Conservation (phyloP, 345 rosid genomes). For the Rhodomyrtus tomentosa region DNA sequence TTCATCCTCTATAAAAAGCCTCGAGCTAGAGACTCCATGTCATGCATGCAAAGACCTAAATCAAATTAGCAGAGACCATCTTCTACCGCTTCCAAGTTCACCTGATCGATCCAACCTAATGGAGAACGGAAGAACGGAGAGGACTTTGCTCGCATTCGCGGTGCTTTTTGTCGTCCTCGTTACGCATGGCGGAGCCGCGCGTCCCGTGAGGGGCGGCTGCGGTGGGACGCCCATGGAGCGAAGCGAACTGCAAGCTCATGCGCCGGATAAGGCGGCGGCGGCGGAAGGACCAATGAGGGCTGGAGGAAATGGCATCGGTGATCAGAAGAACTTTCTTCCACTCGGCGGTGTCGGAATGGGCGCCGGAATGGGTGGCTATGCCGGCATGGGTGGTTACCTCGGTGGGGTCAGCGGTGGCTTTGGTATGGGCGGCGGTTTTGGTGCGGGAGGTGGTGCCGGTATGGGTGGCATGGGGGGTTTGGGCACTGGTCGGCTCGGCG, state of each 20-base stretch:
- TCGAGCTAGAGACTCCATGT: not conserved
- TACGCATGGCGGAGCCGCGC: not conserved
- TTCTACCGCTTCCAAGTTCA: not conserved
- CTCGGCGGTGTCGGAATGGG: not conserved
- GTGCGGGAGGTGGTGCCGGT: not conserved
- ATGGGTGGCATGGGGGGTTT: not conserved
- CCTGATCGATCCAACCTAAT: not conserved
- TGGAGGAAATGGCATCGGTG: not conserved
- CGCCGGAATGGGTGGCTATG: not conserved
- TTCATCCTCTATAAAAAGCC: not conserved
- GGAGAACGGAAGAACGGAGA: not conserved
- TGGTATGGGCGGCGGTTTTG: not conserved
- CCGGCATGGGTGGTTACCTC: not conserved
- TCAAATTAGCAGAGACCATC: not conserved
- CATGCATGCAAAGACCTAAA: not conserved
- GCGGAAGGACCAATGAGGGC: not conserved
- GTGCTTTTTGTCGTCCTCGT: not conserved
- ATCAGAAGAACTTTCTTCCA: not conserved
- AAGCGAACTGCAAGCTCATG: not conserved
- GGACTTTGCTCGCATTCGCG: not conserved
- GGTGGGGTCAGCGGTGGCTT: not conserved
- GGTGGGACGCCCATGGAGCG: not conserved
- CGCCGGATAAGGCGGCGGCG: not conserved
- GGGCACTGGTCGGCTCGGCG: not conserved
- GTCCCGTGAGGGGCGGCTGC: not conserved